phyloP scores from a whole-genome alignment of 768 basidiomycete genomes.

The Pisolithus albus region DNA sequence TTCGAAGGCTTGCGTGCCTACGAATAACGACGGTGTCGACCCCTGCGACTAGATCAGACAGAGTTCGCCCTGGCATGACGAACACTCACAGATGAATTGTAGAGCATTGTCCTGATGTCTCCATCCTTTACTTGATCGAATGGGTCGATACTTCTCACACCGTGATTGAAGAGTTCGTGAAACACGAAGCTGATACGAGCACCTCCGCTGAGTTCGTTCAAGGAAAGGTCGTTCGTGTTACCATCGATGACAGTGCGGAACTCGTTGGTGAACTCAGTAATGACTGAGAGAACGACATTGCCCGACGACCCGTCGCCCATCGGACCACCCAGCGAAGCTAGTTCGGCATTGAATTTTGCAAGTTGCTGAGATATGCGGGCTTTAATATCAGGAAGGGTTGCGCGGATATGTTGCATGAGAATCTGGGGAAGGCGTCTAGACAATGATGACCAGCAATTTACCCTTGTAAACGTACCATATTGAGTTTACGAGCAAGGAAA shows the following conservation, averaged over 20 bases:
- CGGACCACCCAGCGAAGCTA: constrained; percentile 78
- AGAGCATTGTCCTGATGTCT: constrained; percentile 91
- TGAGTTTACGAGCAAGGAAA: constrained; percentile 90
- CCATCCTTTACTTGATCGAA: constrained; percentile 99
- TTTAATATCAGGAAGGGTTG: constrained; percentile 98
- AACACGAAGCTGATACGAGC: constrained; percentile 98
- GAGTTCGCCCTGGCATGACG: not conserved
- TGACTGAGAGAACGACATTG: constrained; percentile 92
- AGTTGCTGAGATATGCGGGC: constrained; percentile 87
- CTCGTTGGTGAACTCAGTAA: constrained; percentile 96
- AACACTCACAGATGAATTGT: constrained; percentile 87
- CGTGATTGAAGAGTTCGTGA: constrained; percentile 97
- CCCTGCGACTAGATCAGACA: constrained; percentile 43
- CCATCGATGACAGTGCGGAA: constrained; percentile 97
- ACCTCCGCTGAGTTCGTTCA: constrained; percentile 98
- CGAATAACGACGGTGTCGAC: constrained; percentile 92
- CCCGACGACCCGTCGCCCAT: constrained; percentile 80
- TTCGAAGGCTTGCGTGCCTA: constrained; percentile 95
- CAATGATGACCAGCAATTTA: not conserved
- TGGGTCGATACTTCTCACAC: constrained; percentile 92
- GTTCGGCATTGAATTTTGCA: constrained; percentile 81
- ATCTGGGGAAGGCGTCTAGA: constrained; percentile 46
- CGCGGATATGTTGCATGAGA: constrained; percentile 97
- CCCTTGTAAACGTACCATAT: constrained; percentile 55
- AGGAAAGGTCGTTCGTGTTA: constrained; percentile 88